These are phyloP conservation scores for Pseudogymnoascus sp. DNA, from an alignment of 2,329 filamentous ascomycete species.

Conservation along the genomic window DNA sequence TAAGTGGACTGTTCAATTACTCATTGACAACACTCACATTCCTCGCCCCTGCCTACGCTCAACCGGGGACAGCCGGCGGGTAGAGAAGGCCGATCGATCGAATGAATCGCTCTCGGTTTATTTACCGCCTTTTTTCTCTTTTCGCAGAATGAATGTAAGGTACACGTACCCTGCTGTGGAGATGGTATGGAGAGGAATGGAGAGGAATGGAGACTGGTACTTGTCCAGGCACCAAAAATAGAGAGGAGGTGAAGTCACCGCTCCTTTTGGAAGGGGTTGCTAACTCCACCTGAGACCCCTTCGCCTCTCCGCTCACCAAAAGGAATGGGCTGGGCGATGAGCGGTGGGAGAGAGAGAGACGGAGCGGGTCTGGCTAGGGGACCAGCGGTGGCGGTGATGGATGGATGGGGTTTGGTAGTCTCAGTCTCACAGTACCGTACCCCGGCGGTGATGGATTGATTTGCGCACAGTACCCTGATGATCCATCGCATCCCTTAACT, in stretches of 20 bases:
- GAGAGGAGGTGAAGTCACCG: neutral
- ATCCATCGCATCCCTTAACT: neutral
- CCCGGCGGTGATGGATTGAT: no score
- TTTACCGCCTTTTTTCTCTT: neutral
- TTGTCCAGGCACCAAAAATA: neutral
- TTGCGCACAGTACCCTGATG: no score
- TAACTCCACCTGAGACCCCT: neutral
- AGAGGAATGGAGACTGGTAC: neutral
- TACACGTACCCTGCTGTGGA: neutral
- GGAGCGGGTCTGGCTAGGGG: no score
- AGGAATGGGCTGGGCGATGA: neutral
- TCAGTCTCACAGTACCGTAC: no score
- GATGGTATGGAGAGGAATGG: no score
- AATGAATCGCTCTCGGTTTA: neutral
- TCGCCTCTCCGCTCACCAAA: no score
- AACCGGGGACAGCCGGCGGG: neutral
- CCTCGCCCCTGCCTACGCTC: neutral
- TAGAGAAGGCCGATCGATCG: neutral
- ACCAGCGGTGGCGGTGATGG: no score
- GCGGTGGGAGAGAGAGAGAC: neutral
- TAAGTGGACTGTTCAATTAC: neutral
- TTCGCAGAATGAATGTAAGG: neutral
- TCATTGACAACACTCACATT: neutral
- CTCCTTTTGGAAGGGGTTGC: neutral
- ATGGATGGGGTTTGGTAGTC: no score